Evolutionary conservation across 2,329 filamentous ascomycete species (phyloP).

Genomic region (Metarhizium guizhouense): DNA sequence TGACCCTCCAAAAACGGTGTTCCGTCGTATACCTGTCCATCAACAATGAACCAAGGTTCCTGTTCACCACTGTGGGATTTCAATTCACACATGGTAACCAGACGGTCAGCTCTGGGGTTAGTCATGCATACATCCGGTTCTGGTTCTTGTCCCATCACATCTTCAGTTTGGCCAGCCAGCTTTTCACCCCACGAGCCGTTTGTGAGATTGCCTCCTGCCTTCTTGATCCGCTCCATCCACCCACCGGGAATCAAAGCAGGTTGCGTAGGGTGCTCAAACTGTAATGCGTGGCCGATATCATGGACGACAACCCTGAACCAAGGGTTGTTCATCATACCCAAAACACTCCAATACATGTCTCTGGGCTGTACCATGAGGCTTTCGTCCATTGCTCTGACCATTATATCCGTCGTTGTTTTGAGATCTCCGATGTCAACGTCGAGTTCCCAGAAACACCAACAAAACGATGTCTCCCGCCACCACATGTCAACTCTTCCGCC

Average conservation of each 20-base stretch:
- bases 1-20: slow-evolving; percentile 72
- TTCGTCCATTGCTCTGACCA: slow-evolving; percentile 86
- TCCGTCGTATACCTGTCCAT: slow-evolving; percentile 84
- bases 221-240: slow-evolving; percentile 92
- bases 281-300: slow-evolving; percentile 50
- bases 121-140: slow-evolving; percentile 68
- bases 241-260: slow-evolving; percentile 69
- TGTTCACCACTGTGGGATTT: slow-evolving; percentile 55
- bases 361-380: slow-evolving; percentile 76
- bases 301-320: slow-evolving; percentile 80
- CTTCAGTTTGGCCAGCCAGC: slow-evolving; percentile 40
- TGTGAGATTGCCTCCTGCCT: slow-evolving; percentile 65
- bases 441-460: slow-evolving; percentile 88
- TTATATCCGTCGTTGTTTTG: slow-evolving; percentile 56
- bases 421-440: slow-evolving; percentile 57
- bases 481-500: slow-evolving; percentile 72
- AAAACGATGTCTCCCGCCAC: slow-evolving; percentile 75
- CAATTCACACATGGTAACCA: slow-evolving; percentile 64
- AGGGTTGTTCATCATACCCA: slow-evolving; percentile 97
- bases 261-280: slow-evolving; percentile 84
- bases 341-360: slow-evolving; percentile 93
- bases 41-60: slow-evolving; percentile 78
- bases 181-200: slow-evolving; percentile 83
- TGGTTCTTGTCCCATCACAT: slow-evolving; percentile 34
- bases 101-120: slow-evolving; percentile 52